Base-by-base conservation (phyloP, 2,329 filamentous ascomycete species). In the Trichoderma aggressivum region DNA sequence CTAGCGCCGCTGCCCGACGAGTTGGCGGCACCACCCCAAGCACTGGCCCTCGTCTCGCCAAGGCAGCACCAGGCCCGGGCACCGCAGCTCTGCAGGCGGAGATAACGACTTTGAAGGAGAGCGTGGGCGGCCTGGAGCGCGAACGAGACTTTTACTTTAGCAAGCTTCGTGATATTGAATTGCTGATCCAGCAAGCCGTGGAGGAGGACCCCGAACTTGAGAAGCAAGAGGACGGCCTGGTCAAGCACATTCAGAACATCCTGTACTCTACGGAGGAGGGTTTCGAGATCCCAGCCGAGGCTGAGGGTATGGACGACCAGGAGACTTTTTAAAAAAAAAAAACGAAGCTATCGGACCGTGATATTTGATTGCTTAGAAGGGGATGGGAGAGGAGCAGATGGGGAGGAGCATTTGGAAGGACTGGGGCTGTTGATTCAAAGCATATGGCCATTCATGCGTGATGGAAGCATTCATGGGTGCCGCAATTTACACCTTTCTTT, bases 111-210 rank as follows among this genome's bases (percentile, higher is more conserved):
- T 87, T 98, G 76, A 97, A 97, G 87, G 95, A 98, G 85, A 97
- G 94, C 0, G 95, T 99, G n/a, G 87, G 89, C 14, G 96, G 96
- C 1, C 86, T 99, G 55, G 96, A 99, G 86, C 91, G 96, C 77
- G 96, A 99, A 85, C 89, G 96, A 63, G 96, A 99, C 81, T 99
- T 99, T 81, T 99, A 99, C 86, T 99, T 99, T 83, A 97, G 93
- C 87, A 99, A 99, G 86, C 87, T 99, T 74, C 89, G 96, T 72
- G 96, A 99, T 80, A 99, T 99, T 76, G 96, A 99, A 84, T 85
- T 99, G 75, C 85, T 99, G 77, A 89, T 99, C 70, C 96, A 99
- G 85, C 92, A 93, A 78, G 94, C 94, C 12, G 92, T 97, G 78
- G 96, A 99, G 76, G 92, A 94, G 74, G 93, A 98, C 75, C 94